phyloP scores from a whole-genome alignment of 257 asterid genomes.

The Rauvolfia tetraphylla region DNA sequence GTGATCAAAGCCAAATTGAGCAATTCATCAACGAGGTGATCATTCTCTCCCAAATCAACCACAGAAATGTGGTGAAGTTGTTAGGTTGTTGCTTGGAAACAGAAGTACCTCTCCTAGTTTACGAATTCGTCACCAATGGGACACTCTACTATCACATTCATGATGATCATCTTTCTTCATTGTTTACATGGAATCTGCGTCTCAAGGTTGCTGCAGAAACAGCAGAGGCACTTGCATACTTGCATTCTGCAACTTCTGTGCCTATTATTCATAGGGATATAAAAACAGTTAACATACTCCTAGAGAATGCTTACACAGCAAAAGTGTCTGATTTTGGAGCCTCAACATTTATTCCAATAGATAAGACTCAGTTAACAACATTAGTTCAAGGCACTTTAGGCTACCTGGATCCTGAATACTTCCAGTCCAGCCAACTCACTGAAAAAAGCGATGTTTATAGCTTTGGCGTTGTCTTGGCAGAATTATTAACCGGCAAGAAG shows the following conservation, averaged over 20 bases:
- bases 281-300: not conserved
- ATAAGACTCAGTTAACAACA: not conserved
- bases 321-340: not conserved
- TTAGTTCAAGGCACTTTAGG: not conserved
- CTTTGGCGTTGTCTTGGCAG: not conserved
- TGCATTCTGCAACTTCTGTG: not conserved
- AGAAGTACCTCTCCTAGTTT: not conserved
- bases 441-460: constrained; percentile 1
- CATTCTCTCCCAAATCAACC: not conserved
- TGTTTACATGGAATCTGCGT: not conserved
- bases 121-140: not conserved
- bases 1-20: not conserved
- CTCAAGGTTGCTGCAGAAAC: not conserved
- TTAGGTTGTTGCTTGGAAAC: too few species aligned
- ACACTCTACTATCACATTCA: not conserved
- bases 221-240: constrained; percentile 2
- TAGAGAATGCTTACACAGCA: not conserved
- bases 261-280: not conserved
- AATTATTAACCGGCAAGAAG: not conserved
- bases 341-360: not conserved
- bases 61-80: not conserved
- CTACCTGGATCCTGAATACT: not conserved
- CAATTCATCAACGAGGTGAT: constrained; percentile 1
- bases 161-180: not conserved
- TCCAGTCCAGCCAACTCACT: not conserved